A percentile compares a stretch with the other conserved stretches of the same genome.
Evolutionary conservation across 768 basidiomycete species (phyloP).

Genomic region (Termitomyces sp.): DNA sequence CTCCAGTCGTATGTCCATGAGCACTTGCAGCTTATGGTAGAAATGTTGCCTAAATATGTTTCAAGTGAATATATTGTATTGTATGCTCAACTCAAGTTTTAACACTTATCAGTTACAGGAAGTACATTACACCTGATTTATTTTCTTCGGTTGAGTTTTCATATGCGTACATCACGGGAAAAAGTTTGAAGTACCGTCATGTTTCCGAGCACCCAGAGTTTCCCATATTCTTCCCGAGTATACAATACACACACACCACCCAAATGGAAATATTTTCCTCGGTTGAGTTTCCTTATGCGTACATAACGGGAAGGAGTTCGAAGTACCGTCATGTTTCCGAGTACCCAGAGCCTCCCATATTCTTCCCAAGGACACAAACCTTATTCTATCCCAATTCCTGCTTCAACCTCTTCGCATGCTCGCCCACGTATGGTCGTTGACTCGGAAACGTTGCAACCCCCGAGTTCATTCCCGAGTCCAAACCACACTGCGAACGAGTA

Average conservation of each 20-base stretch:
- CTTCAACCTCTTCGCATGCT: conserved; percentile 6
- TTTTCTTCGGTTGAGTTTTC: neutral
- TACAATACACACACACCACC: neutral
- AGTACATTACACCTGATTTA: neutral
- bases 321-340: conserved; percentile 18
- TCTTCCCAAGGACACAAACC: neutral
- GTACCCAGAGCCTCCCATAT: neutral
- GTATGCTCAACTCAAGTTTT: no score
- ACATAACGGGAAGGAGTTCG: neutral
- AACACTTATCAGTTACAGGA: no score
- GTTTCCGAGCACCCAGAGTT: conserved; percentile 11
- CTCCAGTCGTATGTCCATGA: no score
- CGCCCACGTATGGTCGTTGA: conserved; percentile 3
- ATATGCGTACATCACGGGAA: neutral
- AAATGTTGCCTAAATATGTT: no score
- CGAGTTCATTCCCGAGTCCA: neutral
- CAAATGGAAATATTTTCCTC: neutral
- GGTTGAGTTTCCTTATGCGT: neutral
- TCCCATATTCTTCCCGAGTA: neutral
- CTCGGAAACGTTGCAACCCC: neutral
- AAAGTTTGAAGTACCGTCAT: conserved; percentile 10
- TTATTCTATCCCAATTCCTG: neutral
- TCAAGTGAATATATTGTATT: no score
- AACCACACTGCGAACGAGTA: neutral
- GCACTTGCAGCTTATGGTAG: no score